A percentile compares a stretch with the other conserved stretches of the same genome.
These are phyloP conservation scores for Actinomortierella ambigua DNA, from an alignment of 371 early-diverging fungal species.

Conservation along the genomic window DNA sequence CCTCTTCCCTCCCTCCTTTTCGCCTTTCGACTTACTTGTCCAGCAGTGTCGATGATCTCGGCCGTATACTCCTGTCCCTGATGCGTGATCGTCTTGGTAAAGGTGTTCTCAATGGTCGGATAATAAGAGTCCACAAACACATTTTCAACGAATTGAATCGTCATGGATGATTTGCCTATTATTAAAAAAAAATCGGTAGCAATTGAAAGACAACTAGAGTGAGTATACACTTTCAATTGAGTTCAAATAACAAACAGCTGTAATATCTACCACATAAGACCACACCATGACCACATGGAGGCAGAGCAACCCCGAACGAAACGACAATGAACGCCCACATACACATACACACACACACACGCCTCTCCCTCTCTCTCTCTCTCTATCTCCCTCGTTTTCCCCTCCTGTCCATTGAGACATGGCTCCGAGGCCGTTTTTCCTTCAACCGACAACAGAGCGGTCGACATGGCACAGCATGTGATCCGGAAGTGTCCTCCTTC, in stretches of 20 bases:
- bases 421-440: no score
- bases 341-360: neutral
- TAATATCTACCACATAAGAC: neutral
- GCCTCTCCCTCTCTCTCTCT: neutral
- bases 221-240: neutral
- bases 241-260: neutral
- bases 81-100: constrained; percentile 84
- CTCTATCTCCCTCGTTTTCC: no score
- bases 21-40: constrained; percentile 91
- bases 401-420: no score
- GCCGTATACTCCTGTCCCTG: constrained; percentile 85
- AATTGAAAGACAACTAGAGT: neutral
- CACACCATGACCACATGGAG: neutral
- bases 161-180: constrained; percentile 88
- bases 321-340: neutral
- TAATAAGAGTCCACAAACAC: constrained; percentile 93
- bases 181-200: neutral
- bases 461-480: neutral
- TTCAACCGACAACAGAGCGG: neutral
- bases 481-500: neutral
- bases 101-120: constrained; percentile 94
- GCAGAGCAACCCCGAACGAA: neutral
- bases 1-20: no score
- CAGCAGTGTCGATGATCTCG: constrained; percentile 96
- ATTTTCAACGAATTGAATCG: constrained; percentile 92